Conservation (phyloP, 2,329 filamentous ascomycete species). For the Neobulgaria alba region DNA sequence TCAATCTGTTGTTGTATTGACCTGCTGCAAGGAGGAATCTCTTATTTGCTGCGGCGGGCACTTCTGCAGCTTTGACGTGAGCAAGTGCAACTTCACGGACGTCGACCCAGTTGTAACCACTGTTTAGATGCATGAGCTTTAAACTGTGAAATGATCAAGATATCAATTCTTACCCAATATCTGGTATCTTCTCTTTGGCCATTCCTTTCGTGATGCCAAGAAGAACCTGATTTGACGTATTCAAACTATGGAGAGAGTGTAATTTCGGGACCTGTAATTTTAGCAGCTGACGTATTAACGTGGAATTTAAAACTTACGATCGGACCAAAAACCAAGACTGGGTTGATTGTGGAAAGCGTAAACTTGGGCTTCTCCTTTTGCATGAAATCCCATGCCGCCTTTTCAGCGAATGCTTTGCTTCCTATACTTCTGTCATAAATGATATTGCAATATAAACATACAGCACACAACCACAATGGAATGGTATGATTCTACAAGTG, state of each 20-base stretch:
- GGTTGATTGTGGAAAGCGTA: constrained; percentile 51
- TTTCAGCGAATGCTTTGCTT: constrained; percentile 56
- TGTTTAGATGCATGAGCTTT: too few species aligned
- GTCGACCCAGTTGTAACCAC: constrained; percentile 49
- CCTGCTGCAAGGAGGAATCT: constrained; percentile 56
- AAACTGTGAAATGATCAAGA: too few species aligned
- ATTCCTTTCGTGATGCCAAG: constrained; percentile 55
- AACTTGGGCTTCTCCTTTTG: constrained; percentile 47
- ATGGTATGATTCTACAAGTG: too few species aligned
- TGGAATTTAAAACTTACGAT: too few species aligned
- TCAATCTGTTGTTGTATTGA: constrained; percentile 51
- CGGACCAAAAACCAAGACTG: constrained; percentile 54
- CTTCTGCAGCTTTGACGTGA: constrained; percentile 51
- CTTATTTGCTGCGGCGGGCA: constrained; percentile 48
- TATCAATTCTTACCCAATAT: too few species aligned
- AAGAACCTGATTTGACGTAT: constrained; percentile 65
- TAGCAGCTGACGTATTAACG: too few species aligned
- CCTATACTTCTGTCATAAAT: constrained; percentile 45
- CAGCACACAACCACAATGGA: not conserved
- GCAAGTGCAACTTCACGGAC: constrained; percentile 53
- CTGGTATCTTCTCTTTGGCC: constrained; percentile 46
- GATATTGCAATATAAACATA: constrained; percentile 17
- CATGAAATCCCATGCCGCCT: constrained; percentile 56
- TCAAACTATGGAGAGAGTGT: constrained; percentile 54
- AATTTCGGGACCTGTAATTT: too few species aligned